Evolutionary conservation across 257 asterid genomes (phyloP).

Genomic region (Scutellaria galericulata): DNA sequence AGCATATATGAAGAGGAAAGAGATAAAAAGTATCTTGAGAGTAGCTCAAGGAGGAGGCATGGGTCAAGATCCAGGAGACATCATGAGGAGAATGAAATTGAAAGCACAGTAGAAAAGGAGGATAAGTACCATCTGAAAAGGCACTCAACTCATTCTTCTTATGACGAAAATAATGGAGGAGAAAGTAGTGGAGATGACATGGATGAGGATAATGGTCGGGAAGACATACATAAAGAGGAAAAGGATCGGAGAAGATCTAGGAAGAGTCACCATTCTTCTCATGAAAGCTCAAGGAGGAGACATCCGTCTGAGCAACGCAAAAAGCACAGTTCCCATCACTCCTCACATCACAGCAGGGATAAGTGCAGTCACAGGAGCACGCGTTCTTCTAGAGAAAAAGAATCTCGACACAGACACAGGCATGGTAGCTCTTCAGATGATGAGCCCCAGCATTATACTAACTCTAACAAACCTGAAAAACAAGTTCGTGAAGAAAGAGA

Average conservation of each 20-base stretch:
- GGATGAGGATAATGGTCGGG: constrained; percentile 37
- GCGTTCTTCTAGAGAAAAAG: constrained; percentile 50
- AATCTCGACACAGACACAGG: constrained; percentile 40
- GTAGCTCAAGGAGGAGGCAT: constrained; percentile 47
- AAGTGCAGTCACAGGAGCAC: constrained; percentile 37
- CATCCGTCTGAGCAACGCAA: constrained; percentile 52
- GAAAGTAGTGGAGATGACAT: constrained; percentile 38
- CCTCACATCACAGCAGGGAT: constrained; percentile 41
- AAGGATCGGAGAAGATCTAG: constrained; percentile 46
- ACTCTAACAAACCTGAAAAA: constrained; percentile 31
- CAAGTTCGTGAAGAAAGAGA: constrained; percentile 38
- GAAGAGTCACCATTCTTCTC: constrained; percentile 51
- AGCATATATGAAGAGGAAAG: background rate
- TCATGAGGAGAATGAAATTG: constrained; percentile 42
- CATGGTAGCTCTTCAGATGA: constrained; percentile 47
- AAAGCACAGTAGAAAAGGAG: constrained; percentile 35
- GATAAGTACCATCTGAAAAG: constrained; percentile 38
- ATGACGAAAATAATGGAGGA: constrained; percentile 30
- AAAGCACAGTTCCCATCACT: constrained; percentile 51
- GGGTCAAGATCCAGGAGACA: constrained; percentile 52
- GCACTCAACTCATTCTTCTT: constrained; percentile 40
- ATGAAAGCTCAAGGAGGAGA: constrained; percentile 47
- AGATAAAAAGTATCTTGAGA: constrained; percentile 33
- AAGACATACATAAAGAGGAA: constrained; percentile 37
- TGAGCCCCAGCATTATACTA: constrained; percentile 24